Evolutionary conservation across 2,329 filamentous ascomycete genomes (phyloP), one percentile per base, ranked within the genome.

Genomic region (Aspergillus thermomutatus): DNA sequence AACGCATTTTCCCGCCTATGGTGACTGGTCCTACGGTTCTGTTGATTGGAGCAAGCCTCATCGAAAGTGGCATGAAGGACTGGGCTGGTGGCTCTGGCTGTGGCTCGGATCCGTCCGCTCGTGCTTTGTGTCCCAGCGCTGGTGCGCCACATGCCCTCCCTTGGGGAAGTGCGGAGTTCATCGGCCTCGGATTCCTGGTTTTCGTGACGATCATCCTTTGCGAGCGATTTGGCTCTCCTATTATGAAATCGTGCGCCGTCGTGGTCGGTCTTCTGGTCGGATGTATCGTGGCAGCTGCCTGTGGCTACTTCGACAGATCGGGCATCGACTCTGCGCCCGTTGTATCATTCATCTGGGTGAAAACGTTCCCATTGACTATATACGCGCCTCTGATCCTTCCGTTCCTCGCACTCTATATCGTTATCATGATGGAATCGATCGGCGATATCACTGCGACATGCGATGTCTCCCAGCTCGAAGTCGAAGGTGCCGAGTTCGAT

Each of bases 341-440:
- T 0, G 84, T 76, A 3, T 86, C 83, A n/a, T 89, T 89, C 72
- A 83, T 89, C 67, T 89, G 87, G 87, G 83, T 88, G 21, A 79
- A 86, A 59, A 89, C 85, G 0, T 89, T 89, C 77, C 82, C 82
- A n/a, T 74, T 89, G 6, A 79, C 76, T 7, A 77, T 89, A 8
- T 88, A 89, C 62, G 83, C 83, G 0, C 86, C 87, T 0, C 77
- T 89, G n/a, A 83, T 89, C 2, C 72, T 89, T 2, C 87, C 87
- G 0, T 69, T 88, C 37, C 69, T 88, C 27, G 77, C 78, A 2
- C 72, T 81, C 25, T 81, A 80, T 67, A 82, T 88, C 63, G 85
- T 88, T 51, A 80, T 86, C 41, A 83, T 86, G 64, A 88, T 87
- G 79, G 86, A 89, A 70, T 82, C 85, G 8, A 87, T 88, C 41